Percentiles rank a stretch among this genome's conserved stretches.
Evolutionary conservation across 208 protist genomes (phyloP).

Genomic region (Leishmania mexicana): DNA sequence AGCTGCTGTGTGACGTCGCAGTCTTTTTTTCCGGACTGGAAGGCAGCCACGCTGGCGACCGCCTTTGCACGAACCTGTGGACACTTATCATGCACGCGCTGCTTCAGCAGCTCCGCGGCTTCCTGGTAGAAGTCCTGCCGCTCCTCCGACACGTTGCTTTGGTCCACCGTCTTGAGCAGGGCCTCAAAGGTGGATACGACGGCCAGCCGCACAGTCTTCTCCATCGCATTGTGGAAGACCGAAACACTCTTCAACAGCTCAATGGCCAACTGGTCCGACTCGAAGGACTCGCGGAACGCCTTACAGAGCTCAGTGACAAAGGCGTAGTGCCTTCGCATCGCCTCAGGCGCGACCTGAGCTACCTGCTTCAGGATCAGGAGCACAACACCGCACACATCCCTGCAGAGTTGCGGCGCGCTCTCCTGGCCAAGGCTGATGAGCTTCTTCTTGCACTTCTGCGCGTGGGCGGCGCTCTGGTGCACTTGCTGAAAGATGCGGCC

Average conservation of each 20-base stretch:
- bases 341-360: slow-evolving; percentile 64
- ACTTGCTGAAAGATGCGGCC: slow-evolving; percentile 81
- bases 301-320: slow-evolving; percentile 74
- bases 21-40: slow-evolving; percentile 83
- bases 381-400: slow-evolving; percentile 57
- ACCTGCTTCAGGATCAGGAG: slow-evolving; percentile 81
- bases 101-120: slow-evolving; percentile 77
- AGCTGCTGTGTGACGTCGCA: slow-evolving; percentile 91
- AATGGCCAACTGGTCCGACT: slow-evolving; percentile 66
- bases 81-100: slow-evolving; percentile 77
- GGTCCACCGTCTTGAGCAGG: slow-evolving; percentile 80
- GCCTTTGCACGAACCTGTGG: slow-evolving; percentile 73
- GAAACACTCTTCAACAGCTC: slow-evolving; percentile 54
- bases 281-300: slow-evolving; percentile 59
- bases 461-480: slow-evolving; percentile 77
- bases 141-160: slow-evolving; percentile 73
- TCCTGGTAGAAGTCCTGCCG: slow-evolving; percentile 88
- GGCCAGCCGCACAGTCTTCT: slow-evolving; percentile 80
- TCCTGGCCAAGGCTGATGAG: slow-evolving; percentile 32
- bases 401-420: slow-evolving; percentile 14
- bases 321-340: slow-evolving; percentile 75
- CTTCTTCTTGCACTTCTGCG: slow-evolving; percentile 61
- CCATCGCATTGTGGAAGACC: slow-evolving; percentile 83
- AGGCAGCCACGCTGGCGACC: slow-evolving; percentile 66
- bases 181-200: slow-evolving; percentile 74